Conservation (phyloP, 768 basidiomycete species). For the Rickenella mellea region DNA sequence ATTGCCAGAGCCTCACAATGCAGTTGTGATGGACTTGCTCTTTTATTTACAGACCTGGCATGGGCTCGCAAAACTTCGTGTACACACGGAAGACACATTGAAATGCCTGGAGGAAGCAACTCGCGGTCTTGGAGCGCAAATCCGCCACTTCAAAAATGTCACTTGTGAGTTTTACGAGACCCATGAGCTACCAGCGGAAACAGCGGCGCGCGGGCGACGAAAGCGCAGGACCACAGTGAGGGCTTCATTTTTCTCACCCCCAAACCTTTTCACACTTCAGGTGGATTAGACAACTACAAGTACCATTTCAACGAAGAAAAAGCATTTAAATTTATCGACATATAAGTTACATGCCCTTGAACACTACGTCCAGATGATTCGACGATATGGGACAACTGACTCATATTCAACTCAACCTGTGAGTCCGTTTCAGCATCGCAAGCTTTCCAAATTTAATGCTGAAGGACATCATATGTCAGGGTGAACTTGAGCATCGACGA, state of each 20-base stretch:
- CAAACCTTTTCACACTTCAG: background rate
- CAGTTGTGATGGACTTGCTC: background rate
- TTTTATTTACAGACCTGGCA: constrained; percentile 2
- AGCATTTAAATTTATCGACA: constrained; percentile 19
- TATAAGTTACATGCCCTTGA: constrained; percentile 26
- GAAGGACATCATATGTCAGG: constrained; percentile 12
- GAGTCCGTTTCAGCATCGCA: background rate
- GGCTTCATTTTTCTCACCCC: constrained; percentile 1
- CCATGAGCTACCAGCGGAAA: constrained; percentile 21
- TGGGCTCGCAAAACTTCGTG: constrained; percentile 3
- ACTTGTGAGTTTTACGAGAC: constrained; percentile 18
- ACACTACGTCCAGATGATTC: constrained; percentile 20
- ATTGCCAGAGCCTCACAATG: constrained; percentile 17
- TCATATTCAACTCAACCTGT: constrained; percentile 28
- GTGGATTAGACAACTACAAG: background rate
- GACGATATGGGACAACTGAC: constrained; percentile 23
- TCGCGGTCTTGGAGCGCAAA: constrained; percentile 8
- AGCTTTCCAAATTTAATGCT: constrained; percentile 3
- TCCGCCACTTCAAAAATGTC: constrained; percentile 13
- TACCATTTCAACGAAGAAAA: constrained; percentile 5
- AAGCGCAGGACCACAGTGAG: background rate
- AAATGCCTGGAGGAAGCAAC: constrained; percentile 14
- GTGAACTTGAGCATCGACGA: constrained; percentile 22
- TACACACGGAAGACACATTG: constrained; percentile 4
- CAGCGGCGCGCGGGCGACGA: constrained; percentile 13